A percentile compares a stretch with the other conserved stretches of the same genome.
phyloP scores from a whole-genome alignment of 768 basidiomycete genomes.

The Auriscalpium microsporum region DNA sequence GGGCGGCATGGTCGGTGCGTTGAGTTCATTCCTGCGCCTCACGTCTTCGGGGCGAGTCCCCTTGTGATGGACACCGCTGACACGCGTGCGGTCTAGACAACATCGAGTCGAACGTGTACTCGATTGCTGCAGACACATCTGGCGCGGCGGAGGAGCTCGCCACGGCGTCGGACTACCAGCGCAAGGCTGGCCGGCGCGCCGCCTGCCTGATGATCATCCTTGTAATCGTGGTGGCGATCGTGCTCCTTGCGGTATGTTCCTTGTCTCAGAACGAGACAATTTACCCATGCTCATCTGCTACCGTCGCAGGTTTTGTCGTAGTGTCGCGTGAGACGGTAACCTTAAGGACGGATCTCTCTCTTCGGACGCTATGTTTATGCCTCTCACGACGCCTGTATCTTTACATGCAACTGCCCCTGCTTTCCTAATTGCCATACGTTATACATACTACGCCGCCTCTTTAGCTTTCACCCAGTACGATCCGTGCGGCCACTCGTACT shows the following conservation, averaged over 20 bases:
- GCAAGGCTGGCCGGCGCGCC: constrained; percentile 85
- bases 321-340: no score
- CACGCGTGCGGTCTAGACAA: constrained; percentile 50
- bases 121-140: constrained; percentile 73
- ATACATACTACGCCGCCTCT: background rate
- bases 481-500: constrained; percentile 83
- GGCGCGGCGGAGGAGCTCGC: constrained; percentile 81
- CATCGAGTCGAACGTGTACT: constrained; percentile 88
- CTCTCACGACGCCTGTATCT: no score
- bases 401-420: no score
- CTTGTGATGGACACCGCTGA: background rate
- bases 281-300: no score
- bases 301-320: no score
- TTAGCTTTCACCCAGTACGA: constrained; percentile 56
- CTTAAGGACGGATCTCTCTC: no score
- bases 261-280: no score
- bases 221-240: constrained; percentile 77
- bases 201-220: constrained; percentile 86
- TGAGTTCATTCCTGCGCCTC: background rate
- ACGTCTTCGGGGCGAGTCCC: no score
- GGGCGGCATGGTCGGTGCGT: constrained; percentile 86
- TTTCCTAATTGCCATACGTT: no score
- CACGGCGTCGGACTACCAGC: constrained; percentile 88
- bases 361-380: no score
- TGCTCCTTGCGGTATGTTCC: constrained; percentile 79